phyloP scores from a whole-genome alignment of 2,329 filamentous ascomycete species.

The Penicillium sp. region DNA sequence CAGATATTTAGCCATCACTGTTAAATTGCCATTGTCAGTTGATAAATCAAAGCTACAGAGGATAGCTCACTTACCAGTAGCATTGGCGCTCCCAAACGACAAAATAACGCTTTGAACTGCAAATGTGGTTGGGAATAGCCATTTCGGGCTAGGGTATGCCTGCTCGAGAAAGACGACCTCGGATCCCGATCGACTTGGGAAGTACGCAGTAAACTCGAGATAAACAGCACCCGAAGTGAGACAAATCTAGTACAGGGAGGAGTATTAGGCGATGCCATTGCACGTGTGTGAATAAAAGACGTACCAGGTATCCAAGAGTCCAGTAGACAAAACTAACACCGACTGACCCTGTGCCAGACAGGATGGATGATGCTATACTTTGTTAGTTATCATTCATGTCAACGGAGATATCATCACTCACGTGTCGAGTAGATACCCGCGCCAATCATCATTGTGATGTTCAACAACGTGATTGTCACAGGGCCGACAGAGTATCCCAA shows the following conservation, averaged over 20 bases:
- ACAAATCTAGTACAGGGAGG: background rate
- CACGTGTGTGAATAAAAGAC: conserved; percentile 49
- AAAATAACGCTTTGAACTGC: conserved; percentile 64
- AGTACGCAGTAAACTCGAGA: conserved; percentile 66
- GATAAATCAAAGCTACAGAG: background rate
- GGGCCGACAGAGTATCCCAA: conserved; percentile 62
- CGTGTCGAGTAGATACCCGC: conserved; percentile 65
- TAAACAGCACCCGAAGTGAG: conserved; percentile 50
- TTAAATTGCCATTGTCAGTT: background rate
- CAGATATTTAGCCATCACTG: conserved; percentile 61
- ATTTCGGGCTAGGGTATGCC: conserved; percentile 63
- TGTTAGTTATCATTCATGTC: background rate
- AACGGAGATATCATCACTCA: conserved; percentile 36
- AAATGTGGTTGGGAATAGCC: conserved; percentile 65
- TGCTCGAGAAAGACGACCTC: conserved; percentile 71
- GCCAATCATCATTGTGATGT: conserved; percentile 64
- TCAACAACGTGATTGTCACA: conserved; percentile 60
- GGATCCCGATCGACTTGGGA: conserved; percentile 65
- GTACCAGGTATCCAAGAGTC: conserved; percentile 62
- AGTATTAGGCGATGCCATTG: background rate
- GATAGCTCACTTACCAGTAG: conserved; percentile 43
- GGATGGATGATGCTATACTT: conserved; percentile 56
- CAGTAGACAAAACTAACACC: conserved; percentile 65
- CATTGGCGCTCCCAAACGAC: conserved; percentile 67
- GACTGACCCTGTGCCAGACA: conserved; percentile 61